Evolutionary conservation across 169 alveolate genomes (phyloP).

Genomic region (Eimeria maxima): DNA sequence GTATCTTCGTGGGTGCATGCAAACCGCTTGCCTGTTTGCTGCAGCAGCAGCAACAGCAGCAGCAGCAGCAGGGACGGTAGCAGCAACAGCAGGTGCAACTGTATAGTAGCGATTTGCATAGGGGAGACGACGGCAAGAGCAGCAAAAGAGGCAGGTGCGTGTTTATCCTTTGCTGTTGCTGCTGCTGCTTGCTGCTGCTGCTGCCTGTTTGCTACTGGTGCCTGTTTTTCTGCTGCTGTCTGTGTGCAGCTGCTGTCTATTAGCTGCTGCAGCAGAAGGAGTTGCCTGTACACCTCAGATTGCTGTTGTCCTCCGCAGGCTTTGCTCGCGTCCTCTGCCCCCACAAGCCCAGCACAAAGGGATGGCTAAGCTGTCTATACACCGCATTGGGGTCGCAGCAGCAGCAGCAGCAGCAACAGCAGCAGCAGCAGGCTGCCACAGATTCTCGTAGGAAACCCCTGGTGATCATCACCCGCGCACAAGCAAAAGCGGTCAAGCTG

Average conservation of each 20-base stretch:
- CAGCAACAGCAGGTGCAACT: slow-evolving; percentile 1
- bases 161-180: neutral
- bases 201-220: neutral
- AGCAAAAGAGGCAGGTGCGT: neutral
- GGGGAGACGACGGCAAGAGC: slow-evolving; percentile 31
- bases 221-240: neutral
- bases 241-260: neutral
- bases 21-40: neutral
- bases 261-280: neutral
- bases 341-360: neutral
- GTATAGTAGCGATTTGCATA: neutral
- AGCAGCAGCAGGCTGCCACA: slow-evolving; percentile 1
- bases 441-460: neutral
- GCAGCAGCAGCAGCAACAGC: slow-evolving; percentile 9
- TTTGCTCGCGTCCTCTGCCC: slow-evolving; percentile 6
- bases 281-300: neutral
- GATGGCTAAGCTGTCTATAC: slow-evolving; percentile 33
- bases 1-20: neutral
- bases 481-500: slow-evolving; percentile 5
- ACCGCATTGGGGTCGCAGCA: slow-evolving; percentile 33
- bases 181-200: neutral
- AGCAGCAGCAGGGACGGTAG: neutral
- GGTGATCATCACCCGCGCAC: slow-evolving; percentile 19
- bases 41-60: slow-evolving; percentile 17
- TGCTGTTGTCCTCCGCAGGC: neutral